Evolutionary conservation across 441 rosid genomes (phyloP), one percentile per base, ranked within the genome.

Genomic region (Breynia disticha): DNA sequence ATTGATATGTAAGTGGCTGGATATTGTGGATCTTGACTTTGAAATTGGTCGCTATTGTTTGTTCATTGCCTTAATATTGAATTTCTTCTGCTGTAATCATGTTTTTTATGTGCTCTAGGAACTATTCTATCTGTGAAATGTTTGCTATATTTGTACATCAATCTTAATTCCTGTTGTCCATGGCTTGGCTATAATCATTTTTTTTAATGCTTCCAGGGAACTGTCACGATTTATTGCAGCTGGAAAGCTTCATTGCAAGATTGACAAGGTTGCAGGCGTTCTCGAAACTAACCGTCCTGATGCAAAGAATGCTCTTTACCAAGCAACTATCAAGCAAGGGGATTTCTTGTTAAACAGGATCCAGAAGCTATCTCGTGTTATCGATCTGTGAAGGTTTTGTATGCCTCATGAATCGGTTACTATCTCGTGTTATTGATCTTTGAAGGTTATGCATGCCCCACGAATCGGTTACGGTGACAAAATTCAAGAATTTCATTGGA

Each of bases 231-330:
- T 90, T 54, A 90, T 94, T 48, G 95, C 97, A 7, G 97, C 95
- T 3, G 99, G 99, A 57, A 94, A 90, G 73, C 94, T 94, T 63
- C 96, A 94, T 59, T 89, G 99, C 87, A 89, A 87, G 84, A 89
- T 94, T 56, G 99, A 94, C 66, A 94, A 94, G 71, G 99, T 94
- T 62, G 95, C 95, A n/a, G 99, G 97, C 55, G 96, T 94, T 64
- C 82, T 94, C 13, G 99, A 89, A 76, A 94, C 99, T 0, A 87
- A 85, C 68, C 87, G 94, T 16, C 97, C 97, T 11, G 97, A 93
- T 74, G 96, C 95, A 8, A 89, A 93, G 86, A 93, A 93, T 69
- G 96, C 99, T 14, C 90, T 93, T 28, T 89, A 89, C 77, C 99
- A 93, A 65, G 85, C 89, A 37, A 93, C 95, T 11, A 93, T 93